These are phyloP conservation scores for Clarkia xantiana DNA, from an alignment of 345 rosid genomes.

Conservation along the genomic window DNA sequence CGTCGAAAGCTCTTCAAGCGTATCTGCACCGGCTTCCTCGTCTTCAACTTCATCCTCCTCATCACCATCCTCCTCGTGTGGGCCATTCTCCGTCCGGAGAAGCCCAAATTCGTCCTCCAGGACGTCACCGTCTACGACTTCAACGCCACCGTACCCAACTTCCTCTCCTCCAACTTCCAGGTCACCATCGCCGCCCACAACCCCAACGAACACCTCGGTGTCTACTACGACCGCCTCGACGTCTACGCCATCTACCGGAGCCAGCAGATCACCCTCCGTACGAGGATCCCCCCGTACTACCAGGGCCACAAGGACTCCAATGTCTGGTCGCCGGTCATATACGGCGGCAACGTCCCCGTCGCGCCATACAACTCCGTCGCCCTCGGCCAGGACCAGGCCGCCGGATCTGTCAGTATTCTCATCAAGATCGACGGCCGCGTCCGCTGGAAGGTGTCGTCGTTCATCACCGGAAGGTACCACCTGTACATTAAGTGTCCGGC, in stretches of 20 bases:
- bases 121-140: slow-evolving; percentile 83
- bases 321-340: slow-evolving; percentile 75
- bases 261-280: slow-evolving; percentile 70
- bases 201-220: slow-evolving; percentile 62
- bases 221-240: slow-evolving; percentile 75
- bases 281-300: slow-evolving; percentile 37
- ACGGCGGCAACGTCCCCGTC: slow-evolving; percentile 55
- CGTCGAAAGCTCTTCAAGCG: slow-evolving; percentile 18
- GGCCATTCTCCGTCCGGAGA: slow-evolving; percentile 77
- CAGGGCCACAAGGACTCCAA: slow-evolving; percentile 43
- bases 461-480: too few species aligned
- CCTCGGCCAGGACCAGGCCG: slow-evolving; percentile 34
- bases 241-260: slow-evolving; percentile 49
- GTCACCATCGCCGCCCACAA: slow-evolving; percentile 71
- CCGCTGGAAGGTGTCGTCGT: too few species aligned
- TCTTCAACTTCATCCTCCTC: slow-evolving; percentile 40
- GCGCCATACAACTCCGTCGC: slow-evolving; percentile 53
- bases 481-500: too few species aligned
- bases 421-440: slow-evolving; percentile 55
- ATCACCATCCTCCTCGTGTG: slow-evolving; percentile 52
- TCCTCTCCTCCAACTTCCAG: slow-evolving; percentile 61
- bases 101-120: slow-evolving; percentile 76
- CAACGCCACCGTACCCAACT: slow-evolving; percentile 58
- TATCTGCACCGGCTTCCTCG: slow-evolving; percentile 26
- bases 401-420: slow-evolving; percentile 28